Conservation (phyloP, 352 stramenopile species). For the Paralagenidium karlingii region DNA sequence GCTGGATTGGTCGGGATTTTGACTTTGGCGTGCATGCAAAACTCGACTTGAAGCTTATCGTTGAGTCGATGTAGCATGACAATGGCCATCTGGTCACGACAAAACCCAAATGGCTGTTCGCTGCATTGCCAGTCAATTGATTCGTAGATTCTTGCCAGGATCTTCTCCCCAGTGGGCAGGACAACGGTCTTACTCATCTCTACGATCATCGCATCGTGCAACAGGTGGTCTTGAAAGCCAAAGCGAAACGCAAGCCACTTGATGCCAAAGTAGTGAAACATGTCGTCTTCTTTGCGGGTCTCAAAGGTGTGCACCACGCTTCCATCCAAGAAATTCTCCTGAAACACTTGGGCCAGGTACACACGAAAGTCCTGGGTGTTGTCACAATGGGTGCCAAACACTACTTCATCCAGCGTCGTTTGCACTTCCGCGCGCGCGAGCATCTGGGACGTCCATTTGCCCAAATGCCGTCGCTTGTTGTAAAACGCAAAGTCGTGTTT, state of each 20-base stretch:
- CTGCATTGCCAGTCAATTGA: neutral
- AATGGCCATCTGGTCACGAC: too few species aligned
- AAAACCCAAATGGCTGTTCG: neutral
- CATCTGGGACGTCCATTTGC: too few species aligned
- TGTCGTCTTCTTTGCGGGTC: constrained; percentile 37
- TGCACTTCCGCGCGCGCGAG: too few species aligned
- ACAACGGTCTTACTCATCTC: constrained; percentile 7
- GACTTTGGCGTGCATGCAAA: neutral
- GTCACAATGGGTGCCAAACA: constrained; percentile 57
- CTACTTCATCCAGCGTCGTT: constrained; percentile 47
- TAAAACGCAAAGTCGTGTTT: too few species aligned
- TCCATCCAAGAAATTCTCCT: constrained; percentile 54
- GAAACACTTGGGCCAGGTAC: constrained; percentile 34
- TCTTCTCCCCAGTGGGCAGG: neutral
- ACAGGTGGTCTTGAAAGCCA: constrained; percentile 26
- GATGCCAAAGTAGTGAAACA: constrained; percentile 63
- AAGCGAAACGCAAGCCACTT: constrained; percentile 55
- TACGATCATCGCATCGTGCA: constrained; percentile 36
- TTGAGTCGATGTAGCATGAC: too few species aligned
- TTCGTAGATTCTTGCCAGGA: too few species aligned
- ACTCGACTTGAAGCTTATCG: too few species aligned
- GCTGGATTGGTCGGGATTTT: constrained; percentile 3
- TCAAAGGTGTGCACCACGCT: constrained; percentile 44
- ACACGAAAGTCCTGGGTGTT: constrained; percentile 58
- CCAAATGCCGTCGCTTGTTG: too few species aligned